Base-by-base conservation (phyloP, 2,329 filamentous ascomycete genomes). In the Epichloe glyceriae region DNA sequence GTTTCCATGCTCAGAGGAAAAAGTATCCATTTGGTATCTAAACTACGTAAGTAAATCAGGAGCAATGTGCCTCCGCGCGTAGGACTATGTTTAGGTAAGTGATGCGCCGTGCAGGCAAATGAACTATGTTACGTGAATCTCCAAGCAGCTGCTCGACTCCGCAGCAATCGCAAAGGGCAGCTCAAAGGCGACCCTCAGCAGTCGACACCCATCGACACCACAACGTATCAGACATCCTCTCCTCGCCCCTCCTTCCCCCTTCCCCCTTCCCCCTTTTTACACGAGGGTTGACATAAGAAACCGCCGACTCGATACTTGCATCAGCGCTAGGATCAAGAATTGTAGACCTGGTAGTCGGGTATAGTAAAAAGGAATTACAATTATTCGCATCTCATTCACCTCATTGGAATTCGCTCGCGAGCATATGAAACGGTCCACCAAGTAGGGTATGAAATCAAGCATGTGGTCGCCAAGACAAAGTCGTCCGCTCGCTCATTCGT, bases 21-120 rank as follows among this genome's bases (percentile, higher is more conserved):
- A 45, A 38, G 42, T 50, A 52, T 45, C 49, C 48, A 53, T 56
- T 56, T 59, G 54, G 53, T 58, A 61, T 60, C 54, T 53, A 58
- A 60, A 53, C 56, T 58, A 58, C 50, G 30, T 56, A 56, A 56
- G 44, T 52, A 57, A 55, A 54, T 58, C 54, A 49, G 52, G 53
- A 58, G 48, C 17, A 50, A 50, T 41, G 34, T 34, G 19, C 38
- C 43, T 53, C 56, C 45, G 42, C 50, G 50, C 49, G 50, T 52
- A 55, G 52, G 50, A 50, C 49, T 49, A 52, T 52, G 45, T 56
- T 49, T 55, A 52, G 50, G 40, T 51, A 51, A 52, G 45, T 43
- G 42, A 44, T 50, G 50, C 49, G 46, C 38, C n/a, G 35, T 45
- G 14, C 10, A 33, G 47, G 52, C 43, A 47, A 50, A 47, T 46